Evolutionary conservation across 2,329 filamentous ascomycete genomes (phyloP), one percentile per base, ranked within the genome.

Genomic region (Nigrospora osmanthi): DNA sequence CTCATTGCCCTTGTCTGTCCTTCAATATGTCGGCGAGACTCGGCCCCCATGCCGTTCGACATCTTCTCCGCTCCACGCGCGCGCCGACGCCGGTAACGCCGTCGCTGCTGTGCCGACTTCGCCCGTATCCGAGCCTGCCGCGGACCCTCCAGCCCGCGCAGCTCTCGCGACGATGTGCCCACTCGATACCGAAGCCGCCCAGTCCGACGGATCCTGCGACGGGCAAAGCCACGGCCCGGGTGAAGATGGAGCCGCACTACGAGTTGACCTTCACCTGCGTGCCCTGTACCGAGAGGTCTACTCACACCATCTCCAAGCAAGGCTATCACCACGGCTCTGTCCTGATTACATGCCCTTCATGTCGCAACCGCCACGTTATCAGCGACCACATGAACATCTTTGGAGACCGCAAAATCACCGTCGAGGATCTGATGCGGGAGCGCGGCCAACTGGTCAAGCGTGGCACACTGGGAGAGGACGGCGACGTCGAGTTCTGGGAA

Each of bases 401-500:
- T 58, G 83, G 83, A 33, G 80, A 90, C 53, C 74, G 73, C 40
- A 72, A 75, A 45, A 64, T 86, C 47, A 89, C 86, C 0, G 69
- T 93, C 30, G 86, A 94, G 63, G 84, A 91, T 49, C 66, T 97
- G 41, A 78, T 93, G 69, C 71, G 74, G 47, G 81, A 89, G 52
- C 85, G 85, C 58, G 91, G 90, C 6, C 76, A 81, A 52, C 66
- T 87, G 1, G 76, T 91, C 48, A 87, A 84, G 70, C 79, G 79
- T 49, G 85, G 87, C 15, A 79, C 76, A 28, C 60, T 90, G 31
- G 80, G 85, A 42, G 78, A 81, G 52, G 83, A 90, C 53, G 89
- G 88, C n/a, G 87, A 95, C 60, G 69, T 96, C 40, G 91, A 97
- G 63, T 93, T 96, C 54, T 95, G 89, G 85, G 84, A 87, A 30